These are phyloP conservation scores for Fraxinus angustifolia DNA, from an alignment of 305 asterid genomes.

Conservation along the genomic window DNA sequence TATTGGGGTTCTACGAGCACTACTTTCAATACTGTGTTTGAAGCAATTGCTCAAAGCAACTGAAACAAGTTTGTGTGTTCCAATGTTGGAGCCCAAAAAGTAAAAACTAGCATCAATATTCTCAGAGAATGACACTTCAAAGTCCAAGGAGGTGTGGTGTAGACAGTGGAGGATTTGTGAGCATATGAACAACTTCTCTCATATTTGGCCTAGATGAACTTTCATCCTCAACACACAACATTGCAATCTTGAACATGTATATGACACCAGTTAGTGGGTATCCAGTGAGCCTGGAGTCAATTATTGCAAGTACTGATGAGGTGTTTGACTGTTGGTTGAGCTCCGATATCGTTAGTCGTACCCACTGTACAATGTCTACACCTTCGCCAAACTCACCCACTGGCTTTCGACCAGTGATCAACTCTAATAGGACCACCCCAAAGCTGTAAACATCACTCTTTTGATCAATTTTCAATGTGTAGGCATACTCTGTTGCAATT, in stretches of 20 bases:
- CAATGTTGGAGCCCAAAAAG: background rate
- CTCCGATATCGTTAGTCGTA: constrained; percentile 42
- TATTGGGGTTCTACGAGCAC: background rate
- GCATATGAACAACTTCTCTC: constrained; percentile 82
- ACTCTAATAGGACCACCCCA: constrained; percentile 71
- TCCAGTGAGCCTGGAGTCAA: constrained; percentile 63
- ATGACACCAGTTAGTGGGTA: constrained; percentile 50
- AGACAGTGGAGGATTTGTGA: constrained; percentile 45
- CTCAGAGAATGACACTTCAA: constrained; percentile 6
- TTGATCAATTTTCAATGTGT: constrained; percentile 73
- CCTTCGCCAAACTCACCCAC: constrained; percentile 92
- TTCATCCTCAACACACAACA: constrained; percentile 87
- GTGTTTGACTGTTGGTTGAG: constrained; percentile 56
- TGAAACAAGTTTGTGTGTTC: background rate
- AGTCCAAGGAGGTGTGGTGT: constrained; percentile 26
- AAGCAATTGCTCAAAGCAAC: background rate
- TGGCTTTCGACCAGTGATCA: constrained; percentile 68
- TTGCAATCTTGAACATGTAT: constrained; percentile 76
- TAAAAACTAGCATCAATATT: background rate
- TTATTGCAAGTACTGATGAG: constrained; percentile 56
- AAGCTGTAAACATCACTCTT: constrained; percentile 86
- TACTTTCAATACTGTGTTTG: background rate
- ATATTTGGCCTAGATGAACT: constrained; percentile 64
- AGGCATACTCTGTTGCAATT: constrained; percentile 66
- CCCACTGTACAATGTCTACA: constrained; percentile 88